Conservation (phyloP, 2,329 filamentous ascomycete genomes). For the Fusarium tjaetaba region DNA sequence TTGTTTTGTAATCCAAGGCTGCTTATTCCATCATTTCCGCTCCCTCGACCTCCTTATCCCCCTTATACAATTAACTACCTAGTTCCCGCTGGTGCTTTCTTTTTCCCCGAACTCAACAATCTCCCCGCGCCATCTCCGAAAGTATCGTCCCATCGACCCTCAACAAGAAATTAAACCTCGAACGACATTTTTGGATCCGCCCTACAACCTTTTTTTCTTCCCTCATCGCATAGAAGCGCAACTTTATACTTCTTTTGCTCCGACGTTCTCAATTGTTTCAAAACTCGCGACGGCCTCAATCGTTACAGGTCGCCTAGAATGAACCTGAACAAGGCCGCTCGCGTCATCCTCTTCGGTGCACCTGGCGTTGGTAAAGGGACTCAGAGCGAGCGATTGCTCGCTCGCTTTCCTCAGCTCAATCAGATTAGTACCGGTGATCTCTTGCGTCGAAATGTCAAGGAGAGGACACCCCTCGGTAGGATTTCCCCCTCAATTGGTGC, state of each 20-base stretch:
- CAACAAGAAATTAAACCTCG: slow-evolving; percentile 27
- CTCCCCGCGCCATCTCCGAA: slow-evolving; percentile 26
- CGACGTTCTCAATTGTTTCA: not conserved
- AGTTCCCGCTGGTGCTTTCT: not conserved
- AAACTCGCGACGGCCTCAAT: slow-evolving; percentile 30
- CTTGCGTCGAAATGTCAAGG: slow-evolving; percentile 90
- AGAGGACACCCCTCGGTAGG: slow-evolving; percentile 86
- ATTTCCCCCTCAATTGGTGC: slow-evolving; percentile 35
- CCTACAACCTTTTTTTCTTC: not conserved
- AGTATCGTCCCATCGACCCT: slow-evolving; percentile 27
- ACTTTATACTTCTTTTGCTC: not conserved
- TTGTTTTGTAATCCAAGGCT: slow-evolving; percentile 14
- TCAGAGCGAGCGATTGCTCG: slow-evolving; percentile 87
- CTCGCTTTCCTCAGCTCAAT: slow-evolving; percentile 86
- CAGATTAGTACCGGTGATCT: slow-evolving; percentile 95
- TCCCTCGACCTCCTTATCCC: not conserved
- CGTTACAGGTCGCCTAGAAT: slow-evolving; percentile 52
- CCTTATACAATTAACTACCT: not conserved
- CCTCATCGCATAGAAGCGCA: not conserved
- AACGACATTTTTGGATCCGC: slow-evolving; percentile 12
- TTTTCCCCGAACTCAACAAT: slow-evolving; percentile 25
- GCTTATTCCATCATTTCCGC: not conserved
- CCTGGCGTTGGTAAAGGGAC: slow-evolving; percentile 98
- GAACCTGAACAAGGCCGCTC: slow-evolving; percentile 82
- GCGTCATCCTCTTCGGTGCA: slow-evolving; percentile 93